These are phyloP conservation scores for Colletotrichum sp. DNA, from an alignment of 2,329 filamentous ascomycete genomes.

Conservation along the genomic window DNA sequence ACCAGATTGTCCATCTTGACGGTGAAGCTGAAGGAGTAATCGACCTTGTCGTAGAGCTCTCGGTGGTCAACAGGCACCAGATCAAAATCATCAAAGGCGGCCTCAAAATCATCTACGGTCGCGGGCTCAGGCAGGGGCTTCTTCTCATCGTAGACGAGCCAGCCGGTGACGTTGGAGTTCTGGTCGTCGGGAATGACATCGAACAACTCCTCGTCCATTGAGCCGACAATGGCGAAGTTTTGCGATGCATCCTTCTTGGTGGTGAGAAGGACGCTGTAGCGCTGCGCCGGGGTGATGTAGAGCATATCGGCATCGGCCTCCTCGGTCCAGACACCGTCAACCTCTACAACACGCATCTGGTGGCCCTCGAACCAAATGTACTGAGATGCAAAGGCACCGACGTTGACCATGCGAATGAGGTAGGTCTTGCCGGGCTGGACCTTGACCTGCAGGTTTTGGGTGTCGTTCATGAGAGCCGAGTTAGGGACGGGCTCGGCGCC, in stretches of 20 bases:
- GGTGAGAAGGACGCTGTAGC: constrained; percentile 53
- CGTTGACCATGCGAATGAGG: constrained; percentile 57
- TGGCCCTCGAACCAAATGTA: constrained; percentile 53
- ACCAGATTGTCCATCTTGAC: constrained; percentile 69
- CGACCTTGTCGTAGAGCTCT: constrained; percentile 51
- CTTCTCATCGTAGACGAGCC: constrained; percentile 35
- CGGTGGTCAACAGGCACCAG: constrained; percentile 61
- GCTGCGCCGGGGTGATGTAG: constrained; percentile 54
- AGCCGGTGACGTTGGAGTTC: constrained; percentile 48
- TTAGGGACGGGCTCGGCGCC: constrained; percentile 61
- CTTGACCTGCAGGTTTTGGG: constrained; percentile 44
- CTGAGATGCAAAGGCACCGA: constrained; percentile 56
- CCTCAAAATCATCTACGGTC: constrained; percentile 52
- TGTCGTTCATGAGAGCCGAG: constrained; percentile 58
- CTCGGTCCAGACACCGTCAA: constrained; percentile 57
- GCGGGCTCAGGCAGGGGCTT: constrained; percentile 38
- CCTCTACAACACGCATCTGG: constrained; percentile 50
- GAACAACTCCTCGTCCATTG: constrained; percentile 45
- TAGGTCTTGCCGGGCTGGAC: constrained; percentile 57
- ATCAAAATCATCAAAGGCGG: constrained; percentile 52
- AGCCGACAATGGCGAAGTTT: constrained; percentile 53
- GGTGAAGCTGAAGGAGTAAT: constrained; percentile 53
- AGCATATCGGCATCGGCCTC: constrained; percentile 46
- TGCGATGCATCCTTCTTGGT: constrained; percentile 46
- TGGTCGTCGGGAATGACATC: constrained; percentile 54